phyloP scores from a whole-genome alignment of 2,329 filamentous ascomycete genomes.

The Magnaporthiopsis poae region DNA sequence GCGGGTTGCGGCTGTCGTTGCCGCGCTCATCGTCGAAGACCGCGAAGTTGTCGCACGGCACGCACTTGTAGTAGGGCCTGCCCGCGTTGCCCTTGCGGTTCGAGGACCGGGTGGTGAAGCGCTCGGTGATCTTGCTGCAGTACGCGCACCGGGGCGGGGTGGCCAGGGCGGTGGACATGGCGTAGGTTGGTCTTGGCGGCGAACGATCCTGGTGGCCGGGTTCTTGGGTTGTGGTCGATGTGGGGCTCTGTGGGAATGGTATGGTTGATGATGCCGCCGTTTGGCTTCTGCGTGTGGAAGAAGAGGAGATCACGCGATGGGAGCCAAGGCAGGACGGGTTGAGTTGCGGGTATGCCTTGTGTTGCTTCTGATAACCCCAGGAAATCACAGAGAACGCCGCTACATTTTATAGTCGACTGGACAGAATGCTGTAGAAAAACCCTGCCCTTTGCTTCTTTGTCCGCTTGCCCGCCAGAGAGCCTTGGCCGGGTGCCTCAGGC shows the following conservation, averaged over 20 bases:
- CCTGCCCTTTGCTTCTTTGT: neutral
- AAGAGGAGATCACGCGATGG: neutral
- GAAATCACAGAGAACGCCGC: neutral
- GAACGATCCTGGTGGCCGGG: neutral
- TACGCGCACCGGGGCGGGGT: neutral
- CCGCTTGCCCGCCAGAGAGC: neutral
- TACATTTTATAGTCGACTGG: neutral
- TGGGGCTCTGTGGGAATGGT: neutral
- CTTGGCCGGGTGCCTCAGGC: neutral
- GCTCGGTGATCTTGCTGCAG: neutral
- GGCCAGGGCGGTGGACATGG: neutral
- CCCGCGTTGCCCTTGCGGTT: conserved; percentile 4
- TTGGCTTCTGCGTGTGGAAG: neutral
- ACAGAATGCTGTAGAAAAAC: no score
- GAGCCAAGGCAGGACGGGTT: neutral
- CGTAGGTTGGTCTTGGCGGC: neutral
- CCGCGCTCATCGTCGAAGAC: neutral
- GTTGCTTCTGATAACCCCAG: neutral
- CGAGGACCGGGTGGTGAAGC: neutral
- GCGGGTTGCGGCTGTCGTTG: neutral
- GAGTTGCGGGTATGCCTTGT: neutral
- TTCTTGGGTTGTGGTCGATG: neutral
- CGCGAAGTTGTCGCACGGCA: neutral
- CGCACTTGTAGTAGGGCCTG: conserved; percentile 4
- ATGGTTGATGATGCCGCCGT: neutral